Evolutionary conservation across 495 filamentous ascomycete species (phyloP).

Genomic region (Parachaetomium inaequale): DNA sequence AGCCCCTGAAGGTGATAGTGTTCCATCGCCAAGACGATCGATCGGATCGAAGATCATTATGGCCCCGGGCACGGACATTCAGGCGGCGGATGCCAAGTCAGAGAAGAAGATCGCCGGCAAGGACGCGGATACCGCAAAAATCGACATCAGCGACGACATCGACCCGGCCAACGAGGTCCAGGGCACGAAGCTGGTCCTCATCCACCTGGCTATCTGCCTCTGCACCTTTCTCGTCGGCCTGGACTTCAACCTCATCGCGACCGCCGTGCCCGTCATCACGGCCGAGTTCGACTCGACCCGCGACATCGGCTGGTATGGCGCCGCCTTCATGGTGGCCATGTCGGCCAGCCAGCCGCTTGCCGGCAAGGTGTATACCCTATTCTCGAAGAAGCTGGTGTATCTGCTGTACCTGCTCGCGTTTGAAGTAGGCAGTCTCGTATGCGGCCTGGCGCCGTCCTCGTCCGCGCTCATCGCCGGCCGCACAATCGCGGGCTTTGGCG

Average conservation of each 20-base stretch:
- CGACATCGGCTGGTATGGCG: slow-evolving; percentile 49
- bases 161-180: not conserved
- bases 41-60: not conserved
- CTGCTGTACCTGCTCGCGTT: slow-evolving; percentile 26
- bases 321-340: slow-evolving; percentile 49
- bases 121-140: not conserved
- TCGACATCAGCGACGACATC: not conserved
- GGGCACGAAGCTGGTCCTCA: not conserved
- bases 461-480: not conserved
- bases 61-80: not conserved
- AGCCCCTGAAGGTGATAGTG: not conserved
- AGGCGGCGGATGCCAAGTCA: no score
- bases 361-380: slow-evolving; percentile 49
- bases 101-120: not conserved
- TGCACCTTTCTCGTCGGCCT: slow-evolving; percentile 54
- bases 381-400: slow-evolving; percentile 42
- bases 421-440: not conserved
- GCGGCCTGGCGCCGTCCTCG: not conserved
- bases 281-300: slow-evolving; percentile 33
- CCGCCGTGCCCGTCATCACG: slow-evolving; percentile 45
- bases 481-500: not conserved
- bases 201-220: slow-evolving; percentile 24
- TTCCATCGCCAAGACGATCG: not conserved
- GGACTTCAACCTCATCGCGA: slow-evolving; percentile 53
- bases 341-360: slow-evolving; percentile 45